Evolutionary conservation across 1,284 basidiomycete species (phyloP).

Genomic region (Trichosporon sp.): DNA sequence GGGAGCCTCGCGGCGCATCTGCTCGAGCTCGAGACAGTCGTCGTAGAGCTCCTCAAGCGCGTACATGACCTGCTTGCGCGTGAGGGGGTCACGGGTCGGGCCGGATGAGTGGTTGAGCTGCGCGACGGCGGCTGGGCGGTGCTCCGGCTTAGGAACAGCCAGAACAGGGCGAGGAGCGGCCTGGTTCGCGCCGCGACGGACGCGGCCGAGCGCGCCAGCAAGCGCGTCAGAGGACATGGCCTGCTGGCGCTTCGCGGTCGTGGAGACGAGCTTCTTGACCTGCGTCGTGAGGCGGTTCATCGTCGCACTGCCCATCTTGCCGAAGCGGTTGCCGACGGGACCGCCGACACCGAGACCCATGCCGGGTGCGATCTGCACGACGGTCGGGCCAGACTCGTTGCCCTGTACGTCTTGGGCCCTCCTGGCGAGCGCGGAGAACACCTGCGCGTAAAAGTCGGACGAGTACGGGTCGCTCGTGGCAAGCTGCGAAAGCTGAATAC

Average conservation of each 20-base stretch:
- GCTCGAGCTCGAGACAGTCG: constrained; percentile 79
- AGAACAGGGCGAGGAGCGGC: constrained; percentile 94
- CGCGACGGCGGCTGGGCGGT: constrained; percentile 51
- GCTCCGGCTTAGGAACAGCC: constrained; percentile 66
- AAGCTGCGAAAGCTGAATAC: constrained; percentile 97
- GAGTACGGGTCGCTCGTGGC: constrained; percentile 95
- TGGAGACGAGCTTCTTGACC: constrained; percentile 93
- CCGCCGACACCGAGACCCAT: constrained; percentile 78
- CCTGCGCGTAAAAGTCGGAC: constrained; percentile 98
- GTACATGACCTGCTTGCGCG: constrained; percentile 74
- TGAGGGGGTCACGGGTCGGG: constrained; percentile 67
- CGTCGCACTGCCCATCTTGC: constrained; percentile 70
- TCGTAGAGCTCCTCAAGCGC: constrained; percentile 88
- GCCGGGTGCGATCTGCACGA: constrained; percentile 73
- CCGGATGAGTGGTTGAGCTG: constrained; percentile 48
- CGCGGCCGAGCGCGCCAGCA: constrained; percentile 95
- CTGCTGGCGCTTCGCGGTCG: constrained; percentile 81
- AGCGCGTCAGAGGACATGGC: constrained; percentile 62
- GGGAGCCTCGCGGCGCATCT: constrained; percentile 78
- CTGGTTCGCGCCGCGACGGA: constrained; percentile 60
- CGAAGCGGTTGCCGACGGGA: constrained; percentile 61
- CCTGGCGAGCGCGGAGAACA: constrained; percentile 80
- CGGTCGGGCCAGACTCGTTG: constrained; percentile 64
- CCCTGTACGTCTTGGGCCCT: constrained; percentile 68
- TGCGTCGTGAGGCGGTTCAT: constrained; percentile 98